Percentiles rank a stretch among this genome's conserved stretches.
phyloP scores from a whole-genome alignment of 225 moss, liverwort and hornwort genomes.

The Marchantia polymorpha region DNA sequence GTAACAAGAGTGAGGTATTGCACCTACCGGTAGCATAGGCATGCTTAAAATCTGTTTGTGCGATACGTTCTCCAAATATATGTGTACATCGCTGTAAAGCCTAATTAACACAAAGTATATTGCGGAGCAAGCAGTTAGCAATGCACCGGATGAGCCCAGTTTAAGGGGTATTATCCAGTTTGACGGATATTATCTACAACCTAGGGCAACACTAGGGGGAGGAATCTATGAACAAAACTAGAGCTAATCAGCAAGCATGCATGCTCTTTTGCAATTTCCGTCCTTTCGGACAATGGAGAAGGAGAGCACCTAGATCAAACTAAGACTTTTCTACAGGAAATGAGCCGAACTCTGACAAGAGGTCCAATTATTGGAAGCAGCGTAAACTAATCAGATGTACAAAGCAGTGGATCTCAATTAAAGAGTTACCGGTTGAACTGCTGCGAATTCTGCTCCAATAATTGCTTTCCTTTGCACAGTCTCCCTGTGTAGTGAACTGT shows the following conservation, averaged over 20 bases:
- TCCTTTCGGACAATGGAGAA: too few relatives aligned
- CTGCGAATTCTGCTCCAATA: constrained; percentile 70
- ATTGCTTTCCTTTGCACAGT: constrained; percentile 74
- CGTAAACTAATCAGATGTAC: neutral
- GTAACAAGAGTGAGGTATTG: neutral
- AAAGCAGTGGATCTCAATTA: neutral
- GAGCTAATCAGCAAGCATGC: too few relatives aligned
- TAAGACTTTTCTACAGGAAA: neutral
- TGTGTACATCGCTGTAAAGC: constrained; percentile 64
- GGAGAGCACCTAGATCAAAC: neutral
- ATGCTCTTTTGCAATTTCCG: too few relatives aligned
- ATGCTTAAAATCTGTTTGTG: constrained; percentile 72
- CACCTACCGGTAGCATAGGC: constrained; percentile 77
- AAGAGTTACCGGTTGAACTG: constrained; percentile 66
- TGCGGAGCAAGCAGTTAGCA: neutral
- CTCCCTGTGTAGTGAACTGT: constrained; percentile 78
- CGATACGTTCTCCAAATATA: constrained; percentile 70
- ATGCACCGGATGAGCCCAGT: neutral
- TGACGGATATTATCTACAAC: neutral
- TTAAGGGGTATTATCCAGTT: neutral
- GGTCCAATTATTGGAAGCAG: neutral
- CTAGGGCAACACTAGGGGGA: neutral
- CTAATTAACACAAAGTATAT: too few relatives aligned
- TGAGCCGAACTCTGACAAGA: neutral
- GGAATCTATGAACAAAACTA: neutral